These are phyloP conservation scores for Starmerella potacharoeniae DNA, from an alignment of 805 yeast species.

Conservation along the genomic window DNA sequence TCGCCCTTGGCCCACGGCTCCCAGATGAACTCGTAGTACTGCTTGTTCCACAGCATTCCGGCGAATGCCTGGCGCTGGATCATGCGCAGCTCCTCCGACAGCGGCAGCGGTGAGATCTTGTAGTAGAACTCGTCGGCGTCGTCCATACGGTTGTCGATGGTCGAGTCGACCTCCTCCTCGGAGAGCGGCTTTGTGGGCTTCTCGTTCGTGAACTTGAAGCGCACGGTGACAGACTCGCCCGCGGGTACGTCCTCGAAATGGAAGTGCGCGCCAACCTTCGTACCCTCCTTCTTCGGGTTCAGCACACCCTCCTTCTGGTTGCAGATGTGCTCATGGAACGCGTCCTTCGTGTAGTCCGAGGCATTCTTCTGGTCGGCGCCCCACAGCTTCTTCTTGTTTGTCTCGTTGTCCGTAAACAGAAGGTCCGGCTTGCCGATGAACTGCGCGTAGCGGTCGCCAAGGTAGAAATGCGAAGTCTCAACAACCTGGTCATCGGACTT, in stretches of 20 bases:
- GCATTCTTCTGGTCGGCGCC: slow-evolving; percentile 42
- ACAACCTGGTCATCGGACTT: slow-evolving; percentile 35
- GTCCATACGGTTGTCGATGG: slow-evolving; percentile 58
- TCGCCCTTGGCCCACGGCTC: slow-evolving; percentile 84
- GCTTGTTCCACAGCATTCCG: slow-evolving; percentile 88
- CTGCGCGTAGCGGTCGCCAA: slow-evolving; percentile 52
- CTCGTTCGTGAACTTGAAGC: slow-evolving; percentile 53
- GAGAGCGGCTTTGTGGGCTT: slow-evolving; percentile 38
- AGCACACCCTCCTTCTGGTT: slow-evolving; percentile 47
- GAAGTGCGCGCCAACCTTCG: slow-evolving; percentile 79
- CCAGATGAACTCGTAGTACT: slow-evolving; percentile 76
- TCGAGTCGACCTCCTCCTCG: slow-evolving; percentile 60
- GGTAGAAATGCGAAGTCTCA: slow-evolving; percentile 52
- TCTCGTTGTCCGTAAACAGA: slow-evolving; percentile 81
- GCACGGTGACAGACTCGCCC: slow-evolving; percentile 74
- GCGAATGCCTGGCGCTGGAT: slow-evolving; percentile 92
- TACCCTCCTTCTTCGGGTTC: slow-evolving; percentile 63
- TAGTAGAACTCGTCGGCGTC: slow-evolving; percentile 92
- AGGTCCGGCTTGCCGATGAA: slow-evolving; percentile 45
- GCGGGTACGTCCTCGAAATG: slow-evolving; percentile 71
- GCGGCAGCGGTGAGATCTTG: slow-evolving; percentile 75
- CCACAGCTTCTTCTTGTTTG: slow-evolving; percentile 61
- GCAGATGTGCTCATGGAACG: slow-evolving; percentile 74
- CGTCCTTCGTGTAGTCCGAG: slow-evolving; percentile 64
- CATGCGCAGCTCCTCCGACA: slow-evolving; percentile 63